Conservation (phyloP, 2,329 filamentous ascomycete genomes). For the Alternaria postmessia region DNA sequence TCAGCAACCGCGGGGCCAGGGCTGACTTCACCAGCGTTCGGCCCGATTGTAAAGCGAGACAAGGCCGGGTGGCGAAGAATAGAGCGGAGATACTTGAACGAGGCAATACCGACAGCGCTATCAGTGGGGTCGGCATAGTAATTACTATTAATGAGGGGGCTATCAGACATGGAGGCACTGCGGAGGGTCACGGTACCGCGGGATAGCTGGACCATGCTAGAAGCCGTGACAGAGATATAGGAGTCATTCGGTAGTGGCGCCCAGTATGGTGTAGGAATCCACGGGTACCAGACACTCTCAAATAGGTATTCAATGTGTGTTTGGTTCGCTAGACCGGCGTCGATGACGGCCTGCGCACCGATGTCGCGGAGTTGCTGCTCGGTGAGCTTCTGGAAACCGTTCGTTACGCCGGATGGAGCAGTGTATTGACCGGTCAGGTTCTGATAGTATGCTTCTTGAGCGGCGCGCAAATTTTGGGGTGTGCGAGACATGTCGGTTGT, state of each 20-base stretch:
- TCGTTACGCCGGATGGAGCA: constrained; percentile 43
- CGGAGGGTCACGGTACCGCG: constrained; percentile 49
- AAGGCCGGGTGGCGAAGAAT: constrained; percentile 33
- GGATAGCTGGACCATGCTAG: constrained; percentile 38
- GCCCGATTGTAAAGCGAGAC: constrained; percentile 26
- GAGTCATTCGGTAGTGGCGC: constrained; percentile 42
- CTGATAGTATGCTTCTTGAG: constrained; percentile 36
- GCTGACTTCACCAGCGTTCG: constrained; percentile 37
- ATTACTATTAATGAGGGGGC: constrained; percentile 46
- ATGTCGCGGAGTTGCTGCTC: constrained; percentile 29
- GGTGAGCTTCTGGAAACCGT: constrained; percentile 39
- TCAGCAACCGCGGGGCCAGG: constrained; percentile 36
- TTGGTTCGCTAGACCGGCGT: constrained; percentile 32
- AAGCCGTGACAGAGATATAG: constrained; percentile 45
- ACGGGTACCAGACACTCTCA: constrained; percentile 36
- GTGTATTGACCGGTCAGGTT: constrained; percentile 43
- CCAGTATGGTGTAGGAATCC: constrained; percentile 40
- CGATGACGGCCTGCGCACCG: constrained; percentile 26
- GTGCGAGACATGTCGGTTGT: constrained; percentile 35
- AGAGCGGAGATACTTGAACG: constrained; percentile 43
- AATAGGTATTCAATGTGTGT: constrained; percentile 41
- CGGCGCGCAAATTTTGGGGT: constrained; percentile 33
- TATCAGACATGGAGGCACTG: constrained; percentile 37
- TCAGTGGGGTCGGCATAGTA: constrained; percentile 48
- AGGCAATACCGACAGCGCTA: constrained; percentile 44